Base-by-base conservation (phyloP, 495 filamentous ascomycete genomes). In the Penicillium cosmopolitanum region DNA sequence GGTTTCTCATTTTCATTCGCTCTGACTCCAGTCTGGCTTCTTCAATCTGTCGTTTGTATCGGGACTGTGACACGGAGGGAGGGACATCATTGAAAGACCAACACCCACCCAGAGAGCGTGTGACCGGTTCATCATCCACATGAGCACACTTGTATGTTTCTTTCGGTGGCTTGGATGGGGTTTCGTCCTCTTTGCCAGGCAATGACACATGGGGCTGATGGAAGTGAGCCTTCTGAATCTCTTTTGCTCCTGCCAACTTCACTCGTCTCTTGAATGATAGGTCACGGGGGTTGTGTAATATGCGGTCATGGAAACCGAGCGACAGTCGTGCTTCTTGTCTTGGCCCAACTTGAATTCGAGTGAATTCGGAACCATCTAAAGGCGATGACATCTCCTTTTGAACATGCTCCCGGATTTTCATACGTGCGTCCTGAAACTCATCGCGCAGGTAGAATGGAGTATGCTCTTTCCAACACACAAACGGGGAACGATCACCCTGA, bases 61-160 rank as follows among this genome's bases (percentile, higher is more conserved):
- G 57, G 4, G 25, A 16, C 18, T 60, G 57, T 5, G 28, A 44
- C 6, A 40, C 38, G 15, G 57, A 42, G 5, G 57, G 50, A 12
- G 60, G 31, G 3, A 48, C 12, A 4, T 19, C 38, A 57, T 31
- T 58, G 12, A 54, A 57, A 48, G n/a, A 68, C 57, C 63, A 68
- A 36, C 25, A 63, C 48, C 57, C 57, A 10, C 57, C 57, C 21
- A 60, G 43, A 23, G 44, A 50, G 2, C 57, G 51, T 3, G 28
- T 50, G 1, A 55, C 13, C 1, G 50, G 50, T 21, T 23, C 28
- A 18, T 48, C 28, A 5, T 2, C 15, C 5, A 28, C 4, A 2
- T 48, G 19, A n/a, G 21, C 4, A 13, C 4, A 5, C 19, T 25
- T n/a, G 19, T 28, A 19, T 2, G 19, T 10, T n/a, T 10, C 21